These are phyloP conservation scores for Sclerotinia spermophila DNA, from an alignment of 2,329 filamentous ascomycete species.

Conservation along the genomic window DNA sequence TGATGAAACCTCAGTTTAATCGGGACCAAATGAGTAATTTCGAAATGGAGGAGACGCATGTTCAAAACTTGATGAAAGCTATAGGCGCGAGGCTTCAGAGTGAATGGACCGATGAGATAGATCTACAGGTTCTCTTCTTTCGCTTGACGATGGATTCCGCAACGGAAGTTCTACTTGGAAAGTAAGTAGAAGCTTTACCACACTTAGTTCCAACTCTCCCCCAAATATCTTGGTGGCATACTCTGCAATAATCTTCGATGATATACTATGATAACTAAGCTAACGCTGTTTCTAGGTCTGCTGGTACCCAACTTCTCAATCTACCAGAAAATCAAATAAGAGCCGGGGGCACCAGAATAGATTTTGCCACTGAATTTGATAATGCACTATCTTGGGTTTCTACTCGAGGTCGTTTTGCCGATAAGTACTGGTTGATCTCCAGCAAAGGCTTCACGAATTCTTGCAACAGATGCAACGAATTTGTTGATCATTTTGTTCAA, in stretches of 20 bases:
- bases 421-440: conserved; percentile 26
- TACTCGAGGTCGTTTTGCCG: not conserved
- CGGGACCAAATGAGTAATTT: conserved; percentile 59
- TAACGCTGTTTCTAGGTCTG: not conserved
- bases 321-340: not conserved
- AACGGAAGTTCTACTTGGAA: conserved; percentile 49
- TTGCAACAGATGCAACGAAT: conserved; percentile 39
- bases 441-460: conserved; percentile 37
- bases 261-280: not conserved
- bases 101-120: conserved; percentile 40
- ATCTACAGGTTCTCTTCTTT: conserved; percentile 59
- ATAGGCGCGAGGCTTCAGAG: conserved; percentile 10
- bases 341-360: not conserved
- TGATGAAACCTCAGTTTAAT: conserved; percentile 51
- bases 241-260: not conserved
- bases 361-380: not conserved
- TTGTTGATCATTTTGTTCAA: conserved; percentile 45
- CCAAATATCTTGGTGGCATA: not conserved
- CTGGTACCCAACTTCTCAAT: not conserved
- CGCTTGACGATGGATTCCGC: conserved; percentile 37
- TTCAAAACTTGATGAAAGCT: conserved; percentile 43
- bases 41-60: conserved; percentile 54
- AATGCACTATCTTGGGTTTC: not conserved
- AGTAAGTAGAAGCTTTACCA: conserved; percentile 42
- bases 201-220: not conserved